phyloP scores from a whole-genome alignment of 805 yeast species.

The Candida argentea region DNA sequence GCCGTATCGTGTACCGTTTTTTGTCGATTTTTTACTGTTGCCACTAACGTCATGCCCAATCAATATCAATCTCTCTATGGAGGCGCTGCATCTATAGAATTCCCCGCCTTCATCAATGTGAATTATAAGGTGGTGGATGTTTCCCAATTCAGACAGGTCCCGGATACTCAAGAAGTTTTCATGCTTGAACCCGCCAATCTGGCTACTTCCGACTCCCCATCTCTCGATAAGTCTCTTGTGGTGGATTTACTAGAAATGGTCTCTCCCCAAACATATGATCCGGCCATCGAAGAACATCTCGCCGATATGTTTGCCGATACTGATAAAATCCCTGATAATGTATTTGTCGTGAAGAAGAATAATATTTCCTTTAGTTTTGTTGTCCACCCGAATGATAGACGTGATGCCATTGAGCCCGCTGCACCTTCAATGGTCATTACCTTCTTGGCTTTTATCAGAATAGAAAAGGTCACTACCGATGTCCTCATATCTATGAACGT shows the following conservation, averaged over 20 bases:
- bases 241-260: constrained; percentile 53
- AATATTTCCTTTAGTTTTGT: constrained; percentile 3
- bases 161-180: constrained; percentile 91
- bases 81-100: constrained; percentile 56
- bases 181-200: constrained; percentile 33
- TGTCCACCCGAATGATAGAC: constrained; percentile 4
- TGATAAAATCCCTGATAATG: constrained; percentile 3
- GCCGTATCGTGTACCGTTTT: too few relatives aligned
- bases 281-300: constrained; percentile 44
- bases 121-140: constrained; percentile 66
- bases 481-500: constrained; percentile 50
- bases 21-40: too few relatives aligned
- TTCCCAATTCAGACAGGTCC: constrained; percentile 68
- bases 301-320: constrained; percentile 38
- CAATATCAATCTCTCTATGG: too few relatives aligned
- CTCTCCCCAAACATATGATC: constrained; percentile 20
- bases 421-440: constrained; percentile 26
- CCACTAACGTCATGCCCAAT: too few relatives aligned
- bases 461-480: constrained; percentile 47
- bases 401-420: constrained; percentile 7
- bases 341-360: constrained; percentile 3
- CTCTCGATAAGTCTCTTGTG: constrained; percentile 46
- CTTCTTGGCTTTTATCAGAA: constrained; percentile 47
- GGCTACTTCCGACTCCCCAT: constrained; percentile 9
- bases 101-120: constrained; percentile 2